These are phyloP conservation scores for Otatea glauca DNA, from an alignment of 176 grass and related monocot species.

Conservation along the genomic window DNA sequence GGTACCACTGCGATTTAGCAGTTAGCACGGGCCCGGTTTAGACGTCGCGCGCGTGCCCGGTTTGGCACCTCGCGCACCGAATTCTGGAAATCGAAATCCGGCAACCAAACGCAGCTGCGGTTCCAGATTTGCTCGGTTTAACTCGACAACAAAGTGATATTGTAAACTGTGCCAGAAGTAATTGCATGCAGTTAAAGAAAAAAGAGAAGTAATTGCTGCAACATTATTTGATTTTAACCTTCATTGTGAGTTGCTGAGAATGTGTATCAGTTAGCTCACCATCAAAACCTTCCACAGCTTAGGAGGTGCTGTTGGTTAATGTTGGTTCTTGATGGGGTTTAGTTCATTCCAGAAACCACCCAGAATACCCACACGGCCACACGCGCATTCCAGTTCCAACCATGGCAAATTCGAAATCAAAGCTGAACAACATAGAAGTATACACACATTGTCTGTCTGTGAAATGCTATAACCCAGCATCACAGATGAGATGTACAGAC, in stretches of 20 bases:
- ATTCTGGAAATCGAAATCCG: neutral
- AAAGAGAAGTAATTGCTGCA: too few species aligned
- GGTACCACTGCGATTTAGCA: neutral
- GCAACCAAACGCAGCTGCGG: neutral
- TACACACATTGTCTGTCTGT: neutral
- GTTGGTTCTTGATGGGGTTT: neutral
- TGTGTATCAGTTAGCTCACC: too few species aligned
- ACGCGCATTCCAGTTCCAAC: neutral
- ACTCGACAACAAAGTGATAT: too few species aligned
- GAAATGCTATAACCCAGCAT: neutral
- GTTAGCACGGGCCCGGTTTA: neutral
- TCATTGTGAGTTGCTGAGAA: too few species aligned
- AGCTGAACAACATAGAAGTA: neutral
- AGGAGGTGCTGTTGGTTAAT: neutral
- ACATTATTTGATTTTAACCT: too few species aligned
- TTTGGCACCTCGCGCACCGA: neutral
- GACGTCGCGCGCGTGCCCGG: neutral
- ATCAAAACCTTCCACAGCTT: too few species aligned
- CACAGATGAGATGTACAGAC: constrained; percentile 6
- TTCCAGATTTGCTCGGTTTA: neutral
- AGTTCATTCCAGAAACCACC: neutral
- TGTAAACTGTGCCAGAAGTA: too few species aligned
- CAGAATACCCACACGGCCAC: neutral
- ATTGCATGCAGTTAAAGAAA: too few species aligned
- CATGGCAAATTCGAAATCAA: neutral